A percentile compares a stretch with the other conserved stretches of the same genome.
Evolutionary conservation across 1,284 basidiomycete species (phyloP).

Genomic region (Ustilago trichophora): DNA sequence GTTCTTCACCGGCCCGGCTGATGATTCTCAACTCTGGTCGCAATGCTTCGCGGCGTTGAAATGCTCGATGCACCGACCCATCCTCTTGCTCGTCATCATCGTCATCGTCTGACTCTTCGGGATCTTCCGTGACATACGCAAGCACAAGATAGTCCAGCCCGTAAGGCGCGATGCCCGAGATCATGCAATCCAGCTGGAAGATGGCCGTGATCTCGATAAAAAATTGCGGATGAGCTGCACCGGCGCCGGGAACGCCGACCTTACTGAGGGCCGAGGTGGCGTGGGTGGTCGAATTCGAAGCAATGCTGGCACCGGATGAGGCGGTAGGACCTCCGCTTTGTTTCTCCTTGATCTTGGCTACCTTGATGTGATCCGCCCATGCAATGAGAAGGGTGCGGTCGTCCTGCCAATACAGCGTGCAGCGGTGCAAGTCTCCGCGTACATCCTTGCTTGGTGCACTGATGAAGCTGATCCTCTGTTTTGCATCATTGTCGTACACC

Average conservation of each 20-base stretch:
- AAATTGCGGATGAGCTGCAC: constrained; percentile 28
- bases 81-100: constrained; percentile 12
- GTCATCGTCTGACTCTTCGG: constrained; percentile 41
- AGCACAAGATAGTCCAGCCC: constrained; percentile 77
- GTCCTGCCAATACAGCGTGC: constrained; percentile 89
- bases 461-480: constrained; percentile 85
- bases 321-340: constrained; percentile 3
- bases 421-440: constrained; percentile 91
- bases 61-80: constrained; percentile 1
- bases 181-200: constrained; percentile 94
- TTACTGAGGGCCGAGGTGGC: constrained; percentile 27
- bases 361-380: constrained; percentile 94
- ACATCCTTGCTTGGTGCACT: constrained; percentile 83
- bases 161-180: constrained; percentile 87
- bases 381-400: constrained; percentile 84
- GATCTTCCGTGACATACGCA: constrained; percentile 72
- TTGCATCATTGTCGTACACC: constrained; percentile 85
- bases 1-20: constrained; percentile 85
- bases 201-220: constrained; percentile 86
- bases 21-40: constrained; percentile 93
- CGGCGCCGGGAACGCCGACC: constrained; percentile 19
- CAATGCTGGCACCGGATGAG: constrained; percentile 19
- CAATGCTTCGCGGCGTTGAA: constrained; percentile 81
- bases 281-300: constrained; percentile 22
- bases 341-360: constrained; percentile 70